Percentiles rank a stretch among this genome's conserved stretches.
Evolutionary conservation across 2,329 filamentous ascomycete genomes (phyloP).

Genomic region (Colletotrichum godetiae): DNA sequence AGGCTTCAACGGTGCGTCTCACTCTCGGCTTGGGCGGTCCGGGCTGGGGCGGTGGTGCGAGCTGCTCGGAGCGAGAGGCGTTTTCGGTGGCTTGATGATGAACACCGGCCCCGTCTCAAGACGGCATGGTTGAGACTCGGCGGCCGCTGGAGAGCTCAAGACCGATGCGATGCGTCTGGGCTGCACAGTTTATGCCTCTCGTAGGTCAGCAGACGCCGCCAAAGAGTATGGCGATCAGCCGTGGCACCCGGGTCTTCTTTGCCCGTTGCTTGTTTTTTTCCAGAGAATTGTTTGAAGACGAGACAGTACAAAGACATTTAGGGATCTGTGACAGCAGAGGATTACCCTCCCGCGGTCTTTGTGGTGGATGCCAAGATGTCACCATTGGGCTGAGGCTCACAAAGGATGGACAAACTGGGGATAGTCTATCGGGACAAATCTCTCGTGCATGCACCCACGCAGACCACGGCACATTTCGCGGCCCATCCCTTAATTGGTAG

Average conservation of each 20-base stretch:
- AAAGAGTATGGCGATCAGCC: background rate
- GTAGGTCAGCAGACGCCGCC: background rate
- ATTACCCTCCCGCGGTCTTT: too few species aligned
- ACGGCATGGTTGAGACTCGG: slow-evolving; percentile 4
- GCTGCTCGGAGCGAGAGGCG: slow-evolving; percentile 1
- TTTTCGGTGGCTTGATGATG: slow-evolving; percentile 20
- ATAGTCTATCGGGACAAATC: slow-evolving; percentile 28
- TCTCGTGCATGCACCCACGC: slow-evolving; percentile 21
- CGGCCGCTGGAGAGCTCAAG: slow-evolving; percentile 1
- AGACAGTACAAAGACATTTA: background rate
- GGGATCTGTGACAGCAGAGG: background rate
- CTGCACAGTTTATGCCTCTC: background rate
- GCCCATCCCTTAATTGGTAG: slow-evolving; percentile 1
- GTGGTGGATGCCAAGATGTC: background rate
- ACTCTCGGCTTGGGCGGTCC: slow-evolving; percentile 16
- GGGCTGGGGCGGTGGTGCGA: background rate
- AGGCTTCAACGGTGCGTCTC: slow-evolving; percentile 33
- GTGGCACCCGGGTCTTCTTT: background rate
- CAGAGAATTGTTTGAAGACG: too few species aligned
- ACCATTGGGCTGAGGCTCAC: slow-evolving; percentile 22
- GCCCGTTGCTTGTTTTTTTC: background rate
- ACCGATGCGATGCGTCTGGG: background rate
- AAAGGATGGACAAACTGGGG: slow-evolving; percentile 14
- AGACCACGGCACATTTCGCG: background rate
- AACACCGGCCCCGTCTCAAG: background rate